Evolutionary conservation across 2,329 filamentous ascomycete species (phyloP).

Genomic region (Mycogone perniciosa): DNA sequence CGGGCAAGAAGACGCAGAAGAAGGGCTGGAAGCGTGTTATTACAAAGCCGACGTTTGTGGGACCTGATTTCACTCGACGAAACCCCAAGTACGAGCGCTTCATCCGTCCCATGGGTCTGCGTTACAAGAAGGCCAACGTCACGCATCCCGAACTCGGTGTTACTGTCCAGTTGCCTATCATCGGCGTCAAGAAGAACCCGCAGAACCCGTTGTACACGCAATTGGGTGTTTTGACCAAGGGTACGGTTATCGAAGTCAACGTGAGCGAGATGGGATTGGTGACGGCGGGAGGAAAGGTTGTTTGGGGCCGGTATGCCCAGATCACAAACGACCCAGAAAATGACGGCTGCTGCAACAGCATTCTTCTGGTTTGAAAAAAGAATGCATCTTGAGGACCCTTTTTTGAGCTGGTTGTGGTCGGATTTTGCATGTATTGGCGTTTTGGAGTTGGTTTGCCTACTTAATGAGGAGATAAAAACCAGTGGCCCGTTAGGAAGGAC

Average conservation of each 20-base stretch:
- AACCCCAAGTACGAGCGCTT: slow-evolving; percentile 71
- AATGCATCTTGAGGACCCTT: neutral
- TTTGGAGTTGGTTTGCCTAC: slow-evolving; percentile 17
- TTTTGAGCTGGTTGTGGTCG: slow-evolving; percentile 1
- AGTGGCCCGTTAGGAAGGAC: slow-evolving; percentile 2
- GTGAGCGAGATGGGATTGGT: slow-evolving; percentile 86
- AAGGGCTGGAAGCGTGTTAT: slow-evolving; percentile 71
- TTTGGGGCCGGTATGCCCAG: slow-evolving; percentile 76
- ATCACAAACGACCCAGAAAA: slow-evolving; percentile 43
- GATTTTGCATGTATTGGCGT: slow-evolving; percentile 23
- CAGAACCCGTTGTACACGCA: slow-evolving; percentile 90
- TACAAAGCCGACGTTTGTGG: slow-evolving; percentile 66
- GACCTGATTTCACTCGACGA: slow-evolving; percentile 78
- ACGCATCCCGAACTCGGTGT: slow-evolving; percentile 74
- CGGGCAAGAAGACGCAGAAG: slow-evolving; percentile 88
- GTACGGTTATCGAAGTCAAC: slow-evolving; percentile 79
- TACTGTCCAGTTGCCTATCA: slow-evolving; percentile 79
- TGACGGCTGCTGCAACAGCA: slow-evolving; percentile 40
- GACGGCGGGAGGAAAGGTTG: slow-evolving; percentile 85
- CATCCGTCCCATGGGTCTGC: slow-evolving; percentile 44
- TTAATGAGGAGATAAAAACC: slow-evolving; percentile 9
- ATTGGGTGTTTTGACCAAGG: slow-evolving; percentile 81
- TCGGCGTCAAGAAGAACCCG: slow-evolving; percentile 61
- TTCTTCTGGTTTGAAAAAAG: slow-evolving; percentile 25
- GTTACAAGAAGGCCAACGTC: slow-evolving; percentile 48